These are phyloP conservation scores for Kwoniella sp. DNA, from an alignment of 768 basidiomycete species.

Conservation along the genomic window DNA sequence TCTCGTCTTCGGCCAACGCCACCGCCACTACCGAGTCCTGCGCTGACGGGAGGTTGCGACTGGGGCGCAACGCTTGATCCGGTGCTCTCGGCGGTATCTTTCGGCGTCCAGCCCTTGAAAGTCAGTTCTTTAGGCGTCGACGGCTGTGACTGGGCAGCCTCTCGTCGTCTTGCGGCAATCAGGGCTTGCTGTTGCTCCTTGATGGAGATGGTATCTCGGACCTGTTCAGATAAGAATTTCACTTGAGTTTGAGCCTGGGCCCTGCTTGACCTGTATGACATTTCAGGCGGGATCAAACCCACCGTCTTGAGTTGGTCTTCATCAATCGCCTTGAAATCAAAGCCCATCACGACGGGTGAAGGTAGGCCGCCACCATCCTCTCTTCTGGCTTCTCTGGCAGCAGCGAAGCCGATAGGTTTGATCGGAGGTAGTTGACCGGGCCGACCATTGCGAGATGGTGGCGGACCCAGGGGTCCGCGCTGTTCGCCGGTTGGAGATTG, in stretches of 20 bases:
- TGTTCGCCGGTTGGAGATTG: constrained; percentile 1
- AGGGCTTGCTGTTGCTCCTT: constrained; percentile 52
- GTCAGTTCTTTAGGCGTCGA: constrained; percentile 46
- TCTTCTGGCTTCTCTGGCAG: constrained; percentile 35
- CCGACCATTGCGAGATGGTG: background rate
- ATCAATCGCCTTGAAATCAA: constrained; percentile 48
- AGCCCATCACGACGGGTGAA: constrained; percentile 52
- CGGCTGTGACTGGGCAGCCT: constrained; percentile 36
- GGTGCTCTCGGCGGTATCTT: constrained; percentile 28
- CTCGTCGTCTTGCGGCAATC: constrained; percentile 46
- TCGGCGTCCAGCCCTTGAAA: constrained; percentile 51
- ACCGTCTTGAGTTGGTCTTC: constrained; percentile 50
- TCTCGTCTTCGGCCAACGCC: constrained; percentile 43
- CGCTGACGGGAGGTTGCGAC: constrained; percentile 6
- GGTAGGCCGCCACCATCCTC: constrained; percentile 37
- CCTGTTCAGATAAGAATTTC: constrained; percentile 30
- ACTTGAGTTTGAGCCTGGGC: constrained; percentile 14
- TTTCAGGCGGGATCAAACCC: constrained; percentile 13
- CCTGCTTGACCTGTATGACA: constrained; percentile 1
- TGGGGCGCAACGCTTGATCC: background rate
- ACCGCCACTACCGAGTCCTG: constrained; percentile 12
- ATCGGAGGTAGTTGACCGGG: constrained; percentile 29
- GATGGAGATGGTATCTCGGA: constrained; percentile 49
- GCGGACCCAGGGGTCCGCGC: background rate
- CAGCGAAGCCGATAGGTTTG: constrained; percentile 51